phyloP scores from a whole-genome alignment of 2,329 filamentous ascomycete genomes.

The Aspergillus calidoustus region DNA sequence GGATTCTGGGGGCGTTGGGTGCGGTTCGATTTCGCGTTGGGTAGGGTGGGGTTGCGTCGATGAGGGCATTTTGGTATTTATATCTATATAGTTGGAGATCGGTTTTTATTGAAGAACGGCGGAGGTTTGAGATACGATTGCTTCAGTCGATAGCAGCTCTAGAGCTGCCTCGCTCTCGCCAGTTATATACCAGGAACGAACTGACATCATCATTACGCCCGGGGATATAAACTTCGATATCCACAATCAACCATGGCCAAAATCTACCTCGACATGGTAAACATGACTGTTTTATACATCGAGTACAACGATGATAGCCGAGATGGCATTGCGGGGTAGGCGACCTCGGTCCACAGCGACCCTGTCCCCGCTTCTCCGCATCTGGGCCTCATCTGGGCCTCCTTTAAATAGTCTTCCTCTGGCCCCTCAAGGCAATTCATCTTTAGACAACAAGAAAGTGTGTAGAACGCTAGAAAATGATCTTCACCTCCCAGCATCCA shows the following conservation, averaged over 20 bases:
- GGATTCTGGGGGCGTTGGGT: constrained; percentile 9
- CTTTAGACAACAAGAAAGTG: not conserved
- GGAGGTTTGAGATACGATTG: too few species aligned
- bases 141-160: too few species aligned
- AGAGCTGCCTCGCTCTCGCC: too few species aligned
- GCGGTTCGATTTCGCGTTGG: constrained; percentile 14
- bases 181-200: not conserved
- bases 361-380: not conserved
- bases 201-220: not conserved
- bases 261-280: not conserved
- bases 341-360: not conserved
- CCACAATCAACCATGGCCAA: not conserved
- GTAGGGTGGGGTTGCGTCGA: constrained; percentile 13
- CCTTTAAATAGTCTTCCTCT: not conserved
- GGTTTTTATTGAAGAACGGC: too few species aligned
- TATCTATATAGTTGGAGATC: too few species aligned
- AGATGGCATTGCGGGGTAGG: not conserved
- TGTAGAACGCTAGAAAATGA: not conserved
- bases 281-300: too few species aligned
- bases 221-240: not conserved
- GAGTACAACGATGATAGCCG: not conserved
- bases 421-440: not conserved
- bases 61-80: constrained; percentile 10
- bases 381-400: not conserved
- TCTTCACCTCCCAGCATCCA: constrained; percentile 8